These are phyloP conservation scores for Emydomyces testavorans DNA, from an alignment of 2,329 filamentous ascomycete species.

Conservation along the genomic window DNA sequence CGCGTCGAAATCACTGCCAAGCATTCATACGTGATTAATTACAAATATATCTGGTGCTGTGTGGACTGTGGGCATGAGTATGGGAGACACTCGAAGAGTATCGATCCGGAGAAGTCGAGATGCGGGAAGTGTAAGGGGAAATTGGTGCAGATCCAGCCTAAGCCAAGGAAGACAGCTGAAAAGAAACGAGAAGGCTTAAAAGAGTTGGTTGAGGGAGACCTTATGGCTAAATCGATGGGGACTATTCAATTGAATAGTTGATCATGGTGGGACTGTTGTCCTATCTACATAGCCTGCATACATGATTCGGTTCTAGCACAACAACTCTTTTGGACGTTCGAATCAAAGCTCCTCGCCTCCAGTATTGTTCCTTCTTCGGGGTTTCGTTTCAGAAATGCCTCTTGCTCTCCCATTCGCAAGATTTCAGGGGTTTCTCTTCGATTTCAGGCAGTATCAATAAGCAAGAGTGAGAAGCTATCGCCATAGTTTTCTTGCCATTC, in stretches of 20 bases:
- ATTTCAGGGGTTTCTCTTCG: too few relatives aligned
- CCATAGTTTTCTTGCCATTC: too few relatives aligned
- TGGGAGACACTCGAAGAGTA: slow-evolving; percentile 75
- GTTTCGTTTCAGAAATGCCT: too few relatives aligned
- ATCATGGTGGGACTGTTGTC: not conserved
- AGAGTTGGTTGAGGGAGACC: not conserved
- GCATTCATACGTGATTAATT: slow-evolving; percentile 80
- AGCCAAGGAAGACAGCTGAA: slow-evolving; percentile 41
- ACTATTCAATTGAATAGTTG: slow-evolving; percentile 1
- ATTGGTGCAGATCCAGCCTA: slow-evolving; percentile 68
- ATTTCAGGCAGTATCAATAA: too few relatives aligned
- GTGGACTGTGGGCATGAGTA: slow-evolving; percentile 56
- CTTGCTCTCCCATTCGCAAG: not conserved
- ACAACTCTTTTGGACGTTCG: not conserved
- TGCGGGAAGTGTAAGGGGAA: slow-evolving; percentile 65
- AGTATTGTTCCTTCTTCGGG: too few relatives aligned
- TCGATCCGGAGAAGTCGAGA: slow-evolving; percentile 57
- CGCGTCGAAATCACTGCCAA: slow-evolving; percentile 72
- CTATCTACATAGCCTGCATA: not conserved
- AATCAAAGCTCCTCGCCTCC: too few relatives aligned
- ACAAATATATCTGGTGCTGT: slow-evolving; percentile 84
- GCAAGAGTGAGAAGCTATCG: too few relatives aligned
- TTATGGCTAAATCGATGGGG: not conserved
- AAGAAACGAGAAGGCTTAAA: not conserved
- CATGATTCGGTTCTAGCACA: not conserved